A percentile compares a stretch with the other conserved stretches of the same genome.
phyloP scores from a whole-genome alignment of 2,329 filamentous ascomycete species.

The Sporothrix protearum region DNA sequence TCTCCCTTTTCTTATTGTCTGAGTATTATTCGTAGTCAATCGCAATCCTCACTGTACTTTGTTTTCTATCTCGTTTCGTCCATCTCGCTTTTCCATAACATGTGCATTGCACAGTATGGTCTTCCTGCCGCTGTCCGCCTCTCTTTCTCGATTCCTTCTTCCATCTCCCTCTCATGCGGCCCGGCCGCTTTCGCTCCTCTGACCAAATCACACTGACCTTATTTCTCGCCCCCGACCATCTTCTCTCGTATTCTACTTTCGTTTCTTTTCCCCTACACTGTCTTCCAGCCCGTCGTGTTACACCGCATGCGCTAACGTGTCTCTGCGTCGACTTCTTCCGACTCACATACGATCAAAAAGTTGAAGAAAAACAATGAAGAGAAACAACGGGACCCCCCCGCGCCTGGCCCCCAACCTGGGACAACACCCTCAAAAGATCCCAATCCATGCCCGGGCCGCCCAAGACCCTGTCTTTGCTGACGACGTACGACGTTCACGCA shows the following conservation, averaged over 20 bases:
- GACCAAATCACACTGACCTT: neutral
- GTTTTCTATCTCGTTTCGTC: neutral
- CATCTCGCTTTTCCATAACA: neutral
- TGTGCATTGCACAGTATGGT: neutral
- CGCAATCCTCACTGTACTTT: neutral
- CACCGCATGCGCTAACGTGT: slow-evolving; percentile 12
- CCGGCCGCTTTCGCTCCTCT: neutral
- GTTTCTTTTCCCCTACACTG: neutral
- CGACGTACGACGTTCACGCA: neutral
- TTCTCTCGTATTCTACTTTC: slow-evolving; percentile 8
- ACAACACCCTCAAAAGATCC: neutral
- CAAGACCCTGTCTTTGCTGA: slow-evolving; percentile 1
- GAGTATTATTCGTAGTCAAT: neutral
- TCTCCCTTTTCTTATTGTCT: neutral
- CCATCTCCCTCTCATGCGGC: neutral
- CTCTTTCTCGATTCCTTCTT: neutral
- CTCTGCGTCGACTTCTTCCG: slow-evolving; percentile 12
- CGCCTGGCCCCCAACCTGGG: neutral
- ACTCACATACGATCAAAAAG: neutral
- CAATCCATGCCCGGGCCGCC: neutral
- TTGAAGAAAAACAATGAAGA: too few relatives aligned
- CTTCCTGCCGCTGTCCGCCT: neutral
- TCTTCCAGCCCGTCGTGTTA: slow-evolving; percentile 3
- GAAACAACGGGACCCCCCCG: slow-evolving; percentile 4
- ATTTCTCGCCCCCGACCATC: neutral